Evolutionary conservation across 2,329 filamentous ascomycete genomes (phyloP).

Genomic region (Beauveria caledonica): DNA sequence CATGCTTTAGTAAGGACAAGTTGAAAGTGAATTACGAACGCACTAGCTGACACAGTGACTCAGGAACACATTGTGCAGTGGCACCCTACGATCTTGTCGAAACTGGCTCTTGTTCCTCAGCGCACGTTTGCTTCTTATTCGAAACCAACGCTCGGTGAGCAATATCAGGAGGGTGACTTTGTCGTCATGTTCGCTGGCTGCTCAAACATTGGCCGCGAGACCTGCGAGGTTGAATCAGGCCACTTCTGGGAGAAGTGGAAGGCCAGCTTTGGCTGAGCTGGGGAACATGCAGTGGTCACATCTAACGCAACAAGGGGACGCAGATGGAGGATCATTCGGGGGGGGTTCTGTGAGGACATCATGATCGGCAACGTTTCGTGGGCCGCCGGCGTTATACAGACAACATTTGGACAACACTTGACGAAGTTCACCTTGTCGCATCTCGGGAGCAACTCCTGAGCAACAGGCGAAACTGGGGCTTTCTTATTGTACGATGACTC

Average conservation of each 20-base stretch:
- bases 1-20: slow-evolving; percentile 68
- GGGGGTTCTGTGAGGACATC: slow-evolving; percentile 1
- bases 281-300: not conserved
- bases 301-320: not conserved
- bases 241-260: slow-evolving; percentile 41
- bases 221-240: slow-evolving; percentile 65
- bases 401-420: slow-evolving; percentile 11
- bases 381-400: slow-evolving; percentile 10
- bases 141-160: slow-evolving; percentile 43
- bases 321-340: not conserved
- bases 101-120: slow-evolving; percentile 84
- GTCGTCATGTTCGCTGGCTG: slow-evolving; percentile 74
- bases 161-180: slow-evolving; percentile 78
- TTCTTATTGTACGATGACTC: slow-evolving; percentile 1
- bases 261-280: slow-evolving; percentile 27
- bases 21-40: not conserved
- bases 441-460: not conserved
- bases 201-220: slow-evolving; percentile 44
- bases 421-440: not conserved
- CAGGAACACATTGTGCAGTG: slow-evolving; percentile 88
- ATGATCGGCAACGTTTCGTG: slow-evolving; percentile 8
- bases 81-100: slow-evolving; percentile 92
- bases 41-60: slow-evolving; percentile 20
- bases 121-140: slow-evolving; percentile 74
- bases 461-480: not conserved